Conservation (phyloP, 192 early-diverging fungal species). For the Pecoramyces ruminantium region DNA sequence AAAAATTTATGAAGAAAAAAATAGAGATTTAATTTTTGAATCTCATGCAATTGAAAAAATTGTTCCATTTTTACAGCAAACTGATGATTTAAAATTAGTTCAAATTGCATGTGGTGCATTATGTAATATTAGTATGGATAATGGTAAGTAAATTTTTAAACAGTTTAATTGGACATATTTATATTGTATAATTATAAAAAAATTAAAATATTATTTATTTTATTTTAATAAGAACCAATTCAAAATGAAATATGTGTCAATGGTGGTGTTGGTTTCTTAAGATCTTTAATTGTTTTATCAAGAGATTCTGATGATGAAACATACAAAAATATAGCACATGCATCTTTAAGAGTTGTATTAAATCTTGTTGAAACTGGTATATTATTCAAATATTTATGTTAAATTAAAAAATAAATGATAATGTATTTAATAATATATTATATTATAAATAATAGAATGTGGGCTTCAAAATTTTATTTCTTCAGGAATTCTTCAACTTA, state of each 20-base stretch:
- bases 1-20: background rate
- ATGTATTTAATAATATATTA: too few relatives aligned
- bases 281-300: background rate
- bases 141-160: background rate
- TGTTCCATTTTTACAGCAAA: background rate
- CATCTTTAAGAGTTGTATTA: background rate
- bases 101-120: background rate
- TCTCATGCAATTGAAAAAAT: background rate
- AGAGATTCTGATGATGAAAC: background rate
- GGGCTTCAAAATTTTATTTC: background rate
- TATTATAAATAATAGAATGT: background rate
- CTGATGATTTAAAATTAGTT: background rate
- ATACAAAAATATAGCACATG: background rate
- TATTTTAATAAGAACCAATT: background rate
- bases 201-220: too few relatives aligned
- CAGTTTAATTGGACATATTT: too few relatives aligned
- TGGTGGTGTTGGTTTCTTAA: background rate
- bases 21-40: background rate
- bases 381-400: too few relatives aligned
- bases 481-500: background rate
- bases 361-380: background rate
- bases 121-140: background rate
- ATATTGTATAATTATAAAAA: too few relatives aligned
- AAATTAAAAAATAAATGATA: too few relatives aligned
- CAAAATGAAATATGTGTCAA: background rate